phyloP scores from a whole-genome alignment of 2,329 filamentous ascomycete species.

The Colletotrichum brevisporum region DNA sequence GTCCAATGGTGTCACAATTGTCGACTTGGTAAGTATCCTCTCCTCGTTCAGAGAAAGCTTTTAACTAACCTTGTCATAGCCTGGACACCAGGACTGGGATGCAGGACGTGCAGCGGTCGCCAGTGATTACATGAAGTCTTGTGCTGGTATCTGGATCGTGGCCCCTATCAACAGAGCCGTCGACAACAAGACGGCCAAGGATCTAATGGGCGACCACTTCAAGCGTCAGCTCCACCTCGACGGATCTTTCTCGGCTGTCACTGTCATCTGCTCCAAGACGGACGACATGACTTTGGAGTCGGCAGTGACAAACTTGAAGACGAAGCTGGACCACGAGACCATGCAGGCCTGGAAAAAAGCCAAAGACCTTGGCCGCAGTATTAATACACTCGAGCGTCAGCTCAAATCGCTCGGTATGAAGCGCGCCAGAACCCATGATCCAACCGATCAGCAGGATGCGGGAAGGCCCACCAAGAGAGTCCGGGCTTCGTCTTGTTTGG shows the following conservation, averaged over 20 bases:
- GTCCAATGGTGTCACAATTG: constrained; percentile 52
- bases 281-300: constrained; percentile 66
- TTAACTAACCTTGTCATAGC: constrained; percentile 47
- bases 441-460: neutral
- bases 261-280: constrained; percentile 75
- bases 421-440: neutral
- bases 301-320: constrained; percentile 35
- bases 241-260: constrained; percentile 65
- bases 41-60: accelerated
- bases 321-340: neutral
- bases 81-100: constrained; percentile 72
- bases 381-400: neutral
- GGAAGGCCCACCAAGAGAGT: too few species aligned
- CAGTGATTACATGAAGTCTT: constrained; percentile 71
- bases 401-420: too few species aligned
- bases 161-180: constrained; percentile 73
- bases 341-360: neutral
- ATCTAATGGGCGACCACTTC: constrained; percentile 69
- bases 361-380: neutral
- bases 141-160: constrained; percentile 72
- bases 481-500: too few species aligned
- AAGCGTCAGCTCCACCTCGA: constrained; percentile 73
- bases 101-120: constrained; percentile 71
- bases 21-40: constrained; percentile 59
- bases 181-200: constrained; percentile 71